A percentile compares a stretch with the other conserved stretches of the same genome.
phyloP scores from a whole-genome alignment of 306 rosid species.

The Corylus americana region DNA sequence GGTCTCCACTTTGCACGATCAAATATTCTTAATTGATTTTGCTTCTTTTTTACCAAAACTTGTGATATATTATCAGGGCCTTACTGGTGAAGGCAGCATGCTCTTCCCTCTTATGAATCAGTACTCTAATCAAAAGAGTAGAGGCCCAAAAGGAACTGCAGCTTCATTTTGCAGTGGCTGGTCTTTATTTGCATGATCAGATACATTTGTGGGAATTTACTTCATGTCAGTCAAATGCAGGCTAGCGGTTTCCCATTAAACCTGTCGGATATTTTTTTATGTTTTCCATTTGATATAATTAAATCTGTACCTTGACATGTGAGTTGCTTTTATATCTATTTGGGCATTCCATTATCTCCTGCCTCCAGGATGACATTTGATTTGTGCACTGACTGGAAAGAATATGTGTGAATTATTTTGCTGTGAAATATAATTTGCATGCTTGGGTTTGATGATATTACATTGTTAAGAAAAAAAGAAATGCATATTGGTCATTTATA shows the following conservation, averaged over 20 bases:
- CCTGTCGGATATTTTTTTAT: neutral
- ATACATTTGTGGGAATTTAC: neutral
- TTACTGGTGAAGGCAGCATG: too few species aligned
- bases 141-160: neutral
- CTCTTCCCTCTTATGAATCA: too few species aligned
- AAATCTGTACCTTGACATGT: neutral
- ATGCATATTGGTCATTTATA: conserved; percentile 6
- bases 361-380: neutral
- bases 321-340: neutral
- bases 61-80: too few species aligned
- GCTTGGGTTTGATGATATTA: too few species aligned
- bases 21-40: neutral
- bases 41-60: neutral
- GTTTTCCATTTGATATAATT: neutral
- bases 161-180: neutral
- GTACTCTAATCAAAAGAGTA: neutral
- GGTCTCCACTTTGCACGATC: neutral
- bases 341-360: neutral
- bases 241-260: neutral
- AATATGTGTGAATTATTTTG: neutral
- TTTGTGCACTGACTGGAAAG: neutral
- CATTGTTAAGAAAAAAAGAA: neutral
- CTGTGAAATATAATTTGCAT: too few species aligned
- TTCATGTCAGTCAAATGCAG: neutral
- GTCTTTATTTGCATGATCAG: neutral